A percentile compares a stretch with the other conserved stretches of the same genome.
Evolutionary conservation across 2,329 filamentous ascomycete species (phyloP).

Genomic region (Botrytis elliptica): DNA sequence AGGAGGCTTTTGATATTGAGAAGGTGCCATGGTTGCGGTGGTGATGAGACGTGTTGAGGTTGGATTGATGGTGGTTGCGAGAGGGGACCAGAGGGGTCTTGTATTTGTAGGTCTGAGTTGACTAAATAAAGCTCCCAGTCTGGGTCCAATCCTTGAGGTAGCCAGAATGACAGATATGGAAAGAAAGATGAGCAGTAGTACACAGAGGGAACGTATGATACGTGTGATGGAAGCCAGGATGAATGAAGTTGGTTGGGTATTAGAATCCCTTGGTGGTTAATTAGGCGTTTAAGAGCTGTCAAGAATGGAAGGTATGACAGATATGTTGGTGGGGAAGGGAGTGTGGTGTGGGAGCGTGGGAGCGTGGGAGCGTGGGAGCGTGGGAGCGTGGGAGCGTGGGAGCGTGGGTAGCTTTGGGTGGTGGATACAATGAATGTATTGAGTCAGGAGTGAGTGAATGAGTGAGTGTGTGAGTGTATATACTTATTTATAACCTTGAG

Average conservation of each 20-base stretch:
- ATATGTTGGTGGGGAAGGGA: not conserved
- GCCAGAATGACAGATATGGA: conserved; percentile 63
- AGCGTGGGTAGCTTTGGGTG: not conserved
- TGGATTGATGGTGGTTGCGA: conserved; percentile 8
- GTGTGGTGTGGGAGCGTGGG: not conserved
- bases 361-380: too few species aligned
- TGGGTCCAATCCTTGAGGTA: conserved; percentile 47
- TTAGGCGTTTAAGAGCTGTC: not conserved
- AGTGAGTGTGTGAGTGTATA: too few species aligned
- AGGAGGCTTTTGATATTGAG: conserved; percentile 70
- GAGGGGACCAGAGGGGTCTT: conserved; percentile 18
- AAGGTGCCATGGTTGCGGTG: conserved; percentile 62
- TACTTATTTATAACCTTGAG: not conserved
- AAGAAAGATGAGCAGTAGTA: conserved; percentile 57
- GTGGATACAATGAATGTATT: not conserved
- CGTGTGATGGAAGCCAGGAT: conserved; percentile 24
- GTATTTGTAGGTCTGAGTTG: conserved; percentile 47
- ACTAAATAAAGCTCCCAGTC: conserved; percentile 57
- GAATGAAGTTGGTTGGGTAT: conserved; percentile 2
- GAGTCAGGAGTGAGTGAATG: not conserved
- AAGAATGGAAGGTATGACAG: conserved; percentile 10
- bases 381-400: not conserved
- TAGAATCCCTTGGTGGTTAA: not conserved
- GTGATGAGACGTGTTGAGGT: conserved; percentile 33
- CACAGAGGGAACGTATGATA: conserved; percentile 44